Base-by-base conservation (phyloP, 2,329 filamentous ascomycete genomes). In the Mollisiaceae sp. region DNA sequence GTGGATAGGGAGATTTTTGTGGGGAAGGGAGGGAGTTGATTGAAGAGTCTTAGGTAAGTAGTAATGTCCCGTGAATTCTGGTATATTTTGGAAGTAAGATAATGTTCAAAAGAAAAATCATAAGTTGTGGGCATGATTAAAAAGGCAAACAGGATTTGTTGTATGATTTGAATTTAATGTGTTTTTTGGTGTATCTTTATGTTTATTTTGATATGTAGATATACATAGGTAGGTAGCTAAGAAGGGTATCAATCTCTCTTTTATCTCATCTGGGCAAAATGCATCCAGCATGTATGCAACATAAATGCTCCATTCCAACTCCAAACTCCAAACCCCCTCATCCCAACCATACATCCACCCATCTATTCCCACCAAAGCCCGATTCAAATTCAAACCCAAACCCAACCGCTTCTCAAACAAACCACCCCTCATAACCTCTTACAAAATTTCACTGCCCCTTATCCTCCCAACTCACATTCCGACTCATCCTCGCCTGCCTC, bases 211-310 rank as follows among this genome's bases (percentile, higher is more conserved):
- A n/a, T 22, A 39, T 14, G 24, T 35, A 57, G 39, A 57, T 57
- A 39, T 38, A 39, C 27, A 32, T 32, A 32, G 27, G 27, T 39
- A 38, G 15, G 27, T 39, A 38, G 15, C 14, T 56, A 38, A 57
- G 18, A 39, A 57, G 55, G 55, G 55, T 57, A 57, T 57, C 55
- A 57, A 57, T 38, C n/a, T 20, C 35, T 15, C 15, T 38, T 11
- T 55, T 18, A 41, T 32, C 27, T 32, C 27, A 32, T 32, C 27
- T 6, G 6, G 6, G 27, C 27, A 32, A 32, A 32, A 32, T n/a
- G n/a, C n/a, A n/a, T n/a, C n/a, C n/a, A n/a, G 27, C 27, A 32
- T 32, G 27, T 3, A 3, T 32, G 27, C 27, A 32, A 32, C 27
- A 32, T 32, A 32, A 3, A 32, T 20, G 8, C 20, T 27, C 14